Conservation (phyloP, 805 yeast species). For the Ogataea kodamae region DNA sequence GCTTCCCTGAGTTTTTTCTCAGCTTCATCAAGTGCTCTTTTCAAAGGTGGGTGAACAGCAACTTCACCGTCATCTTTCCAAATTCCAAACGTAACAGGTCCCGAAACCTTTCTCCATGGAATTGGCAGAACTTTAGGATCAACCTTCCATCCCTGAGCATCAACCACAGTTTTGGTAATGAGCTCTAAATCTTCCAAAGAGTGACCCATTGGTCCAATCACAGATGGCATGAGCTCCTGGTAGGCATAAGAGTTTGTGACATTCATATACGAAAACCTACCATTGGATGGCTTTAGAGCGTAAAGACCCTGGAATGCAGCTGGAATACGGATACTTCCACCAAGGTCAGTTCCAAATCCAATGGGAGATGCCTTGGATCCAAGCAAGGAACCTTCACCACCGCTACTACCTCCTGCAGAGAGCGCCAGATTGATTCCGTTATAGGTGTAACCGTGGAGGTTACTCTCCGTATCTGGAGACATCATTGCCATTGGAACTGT, state of each 20-base stretch:
- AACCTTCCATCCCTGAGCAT: conserved; percentile 25
- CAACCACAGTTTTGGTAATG: conserved; percentile 37
- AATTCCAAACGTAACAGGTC: conserved; percentile 47
- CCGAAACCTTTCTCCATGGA: conserved; percentile 39
- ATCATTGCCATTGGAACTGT: conserved; percentile 53
- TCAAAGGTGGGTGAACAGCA: conserved; percentile 64
- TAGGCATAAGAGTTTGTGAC: conserved; percentile 24
- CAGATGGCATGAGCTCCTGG: conserved; percentile 20
- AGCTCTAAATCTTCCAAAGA: conserved; percentile 46
- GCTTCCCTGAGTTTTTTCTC: conserved; percentile 15
- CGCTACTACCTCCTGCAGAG: conserved; percentile 59
- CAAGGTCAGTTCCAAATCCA: conserved; percentile 63
- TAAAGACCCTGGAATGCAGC: conserved; percentile 53
- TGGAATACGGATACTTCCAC: conserved; percentile 59
- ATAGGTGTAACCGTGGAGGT: conserved; percentile 46
- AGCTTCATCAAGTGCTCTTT: conserved; percentile 46
- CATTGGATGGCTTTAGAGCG: conserved; percentile 49
- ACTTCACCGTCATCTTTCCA: conserved; percentile 61
- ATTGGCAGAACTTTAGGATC: conserved; percentile 40
- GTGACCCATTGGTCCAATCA: conserved; percentile 50
- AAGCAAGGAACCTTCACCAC: conserved; percentile 62
- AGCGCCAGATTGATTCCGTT: conserved; percentile 49
- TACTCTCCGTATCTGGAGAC: conserved; percentile 52
- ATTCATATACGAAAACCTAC: conserved; percentile 30
- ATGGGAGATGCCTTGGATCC: conserved; percentile 52